Base-by-base conservation (phyloP, 257 asterid species). In the Galeopsis tetrahit region DNA sequence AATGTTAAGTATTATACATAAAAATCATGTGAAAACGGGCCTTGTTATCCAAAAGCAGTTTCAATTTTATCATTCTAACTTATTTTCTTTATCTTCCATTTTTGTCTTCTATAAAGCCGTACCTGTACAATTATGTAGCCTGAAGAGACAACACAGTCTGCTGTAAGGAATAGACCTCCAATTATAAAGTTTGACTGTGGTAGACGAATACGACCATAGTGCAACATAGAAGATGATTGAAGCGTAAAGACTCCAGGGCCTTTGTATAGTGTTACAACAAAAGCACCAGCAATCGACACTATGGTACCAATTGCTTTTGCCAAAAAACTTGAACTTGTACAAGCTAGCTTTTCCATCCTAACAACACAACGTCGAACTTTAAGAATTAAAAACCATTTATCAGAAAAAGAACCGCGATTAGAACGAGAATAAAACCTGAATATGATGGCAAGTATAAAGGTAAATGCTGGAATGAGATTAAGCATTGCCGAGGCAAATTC, bases 401-500 rank as follows among this genome's bases (percentile, higher is more conserved):
- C 63, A 38, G 33, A 38, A 43, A 4, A 62, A 31, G 35, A 40
- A 4, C n/a, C 34, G 13, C 0, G 2, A n/a, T 3, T 2, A 17
- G 43, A 39, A 39, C 0, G 58, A 67, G 62, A 72, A 66, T 21
- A 55, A 66, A 69, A 90, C 97, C 98, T 81, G 96, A 84, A 85
- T 70, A 89, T 68, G 42, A 84, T 79, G 43, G 98, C 98, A 70
- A 93, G 94, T 43, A 89, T 60, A 61, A 91, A 93, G 63, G 97
- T 91, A 72, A 91, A 93, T 33, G 94, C 98, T 14, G 98, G 98
- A 72, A 82, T 78, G 63, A 93, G 94, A 72, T 91, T 93, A 77
- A 91, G 96, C 96, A 93, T 86, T 63, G 98, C 96, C 5, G 97
- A 85, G 17, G 94, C 90, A 78, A 93, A 91, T 77, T 86, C 90